Conservation (phyloP, 2,329 filamentous ascomycete species). For the Aspergillus ustus region DNA sequence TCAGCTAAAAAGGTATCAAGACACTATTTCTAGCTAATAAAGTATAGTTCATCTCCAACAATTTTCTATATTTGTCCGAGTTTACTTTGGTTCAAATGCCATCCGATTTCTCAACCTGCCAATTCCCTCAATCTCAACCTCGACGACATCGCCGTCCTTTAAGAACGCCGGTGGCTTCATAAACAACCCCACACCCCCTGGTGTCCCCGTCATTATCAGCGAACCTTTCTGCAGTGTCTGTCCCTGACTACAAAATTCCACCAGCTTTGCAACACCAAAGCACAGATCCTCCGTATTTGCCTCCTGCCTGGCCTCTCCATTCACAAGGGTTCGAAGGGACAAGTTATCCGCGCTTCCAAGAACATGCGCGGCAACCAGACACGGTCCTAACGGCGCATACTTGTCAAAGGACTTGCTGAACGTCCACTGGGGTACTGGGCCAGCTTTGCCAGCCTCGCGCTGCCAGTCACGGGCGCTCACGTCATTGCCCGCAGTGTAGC, state of each 20-base stretch:
- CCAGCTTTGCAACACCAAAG: background rate
- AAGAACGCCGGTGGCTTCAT: background rate
- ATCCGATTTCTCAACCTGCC: background rate
- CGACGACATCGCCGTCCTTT: too few relatives aligned
- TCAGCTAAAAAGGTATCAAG: too few relatives aligned
- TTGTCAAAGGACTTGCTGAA: slow-evolving; percentile 7
- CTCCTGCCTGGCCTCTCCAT: background rate
- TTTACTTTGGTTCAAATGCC: too few relatives aligned
- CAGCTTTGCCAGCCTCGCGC: background rate
- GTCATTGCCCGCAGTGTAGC: slow-evolving; percentile 8
- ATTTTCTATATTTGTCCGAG: too few relatives aligned
- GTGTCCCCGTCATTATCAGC: slow-evolving; percentile 1
- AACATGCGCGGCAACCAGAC: background rate
- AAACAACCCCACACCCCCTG: background rate
- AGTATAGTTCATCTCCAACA: too few relatives aligned
- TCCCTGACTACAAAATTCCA: slow-evolving; percentile 1
- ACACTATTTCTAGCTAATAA: too few relatives aligned
- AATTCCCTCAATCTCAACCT: too few relatives aligned
- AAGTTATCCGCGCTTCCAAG: background rate
- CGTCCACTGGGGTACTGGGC: background rate
- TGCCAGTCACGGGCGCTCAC: slow-evolving; percentile 3
- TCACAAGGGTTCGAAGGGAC: too few relatives aligned
- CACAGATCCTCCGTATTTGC: background rate
- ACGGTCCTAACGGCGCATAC: background rate
- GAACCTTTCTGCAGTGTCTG: background rate